A percentile compares a stretch with the other conserved stretches of the same genome.
These are phyloP conservation scores for Coniochaeta sp. DNA, from an alignment of 2,329 filamentous ascomycete species.

Conservation along the genomic window DNA sequence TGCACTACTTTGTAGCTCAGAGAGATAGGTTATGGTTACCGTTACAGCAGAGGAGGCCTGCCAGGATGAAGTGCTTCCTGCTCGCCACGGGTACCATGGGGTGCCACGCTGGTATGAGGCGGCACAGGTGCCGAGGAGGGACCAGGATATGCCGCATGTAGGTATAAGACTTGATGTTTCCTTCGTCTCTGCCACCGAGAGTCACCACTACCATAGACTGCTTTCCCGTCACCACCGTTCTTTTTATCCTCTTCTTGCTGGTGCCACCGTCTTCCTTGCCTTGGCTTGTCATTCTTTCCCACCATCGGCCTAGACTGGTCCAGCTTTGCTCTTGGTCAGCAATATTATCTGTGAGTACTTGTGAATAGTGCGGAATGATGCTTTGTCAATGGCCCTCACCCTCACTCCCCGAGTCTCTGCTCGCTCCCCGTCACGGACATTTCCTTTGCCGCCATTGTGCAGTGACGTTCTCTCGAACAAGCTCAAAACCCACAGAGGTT, in stretches of 20 bases:
- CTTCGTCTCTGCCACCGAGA: neutral
- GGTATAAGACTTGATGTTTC: constrained; percentile 2
- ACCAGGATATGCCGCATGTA: neutral
- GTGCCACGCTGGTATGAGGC: neutral
- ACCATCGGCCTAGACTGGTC: neutral
- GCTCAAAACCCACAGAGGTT: neutral
- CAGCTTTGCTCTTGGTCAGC: neutral
- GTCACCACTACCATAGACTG: neutral
- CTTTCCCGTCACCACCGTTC: neutral
- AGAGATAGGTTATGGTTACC: neutral
- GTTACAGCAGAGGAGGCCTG: neutral
- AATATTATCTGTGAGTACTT: neutral
- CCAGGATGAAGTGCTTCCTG: neutral
- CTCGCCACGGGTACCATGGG: neutral
- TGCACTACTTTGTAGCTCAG: neutral
- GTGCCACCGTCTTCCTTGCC: neutral
- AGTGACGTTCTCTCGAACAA: neutral
- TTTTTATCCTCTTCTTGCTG: neutral
- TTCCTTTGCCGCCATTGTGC: neutral
- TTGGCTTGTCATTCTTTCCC: neutral
- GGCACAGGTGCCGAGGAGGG: neutral
- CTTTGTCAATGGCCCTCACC: no score
- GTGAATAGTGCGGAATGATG: neutral
- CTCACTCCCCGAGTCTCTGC: neutral
- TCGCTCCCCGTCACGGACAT: neutral